Base-by-base conservation (phyloP, 768 basidiomycete genomes). In the Xerocomus brunneocitrinus region DNA sequence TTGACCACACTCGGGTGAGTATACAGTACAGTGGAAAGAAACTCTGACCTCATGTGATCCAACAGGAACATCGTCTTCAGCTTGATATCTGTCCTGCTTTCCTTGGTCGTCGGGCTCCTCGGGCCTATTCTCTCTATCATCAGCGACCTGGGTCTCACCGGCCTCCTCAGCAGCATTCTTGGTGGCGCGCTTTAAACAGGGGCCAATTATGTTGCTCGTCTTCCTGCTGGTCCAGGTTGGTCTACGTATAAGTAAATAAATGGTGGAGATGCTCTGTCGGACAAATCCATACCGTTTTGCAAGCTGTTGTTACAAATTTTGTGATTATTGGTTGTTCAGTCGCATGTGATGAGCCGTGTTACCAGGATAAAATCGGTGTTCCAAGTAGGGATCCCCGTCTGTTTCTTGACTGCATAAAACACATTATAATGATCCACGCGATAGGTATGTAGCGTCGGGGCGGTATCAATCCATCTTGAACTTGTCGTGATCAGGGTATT, bases 41-140 rank as follows among this genome's bases (percentile, higher is more conserved):
- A 12, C 9, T 7, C 51, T 53, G n/a, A 56, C 13, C 35, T 5
- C 16, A 14, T 22, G 4, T 32, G 14, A n/a, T 28, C 5, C 27
- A 46, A 1, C 30, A 60, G 47, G 4, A 3, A 45, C 24, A 31
- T 60, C 10, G 34, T 56, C 9, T 49, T 52, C 25, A 34, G 38
- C 25, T 49, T 60, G 58, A 28, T 59, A 8, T 13, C 35, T 8
- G 6, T 45, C 36, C 1, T 49, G 19, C 35, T 59, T 31, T 32
- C 50, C 12, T 35, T 60, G 50, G 54, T 60, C 19, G 2, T 5
- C 4, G 54, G 54, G 8, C 54, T 60, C 25, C 41, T 60, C 24
- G 34, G 10, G 4, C 58, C 58, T 13, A 24, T 60, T 13, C 25
- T 60, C 12, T 50, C 46, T 42, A 53, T 56, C 28, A 7, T 60